A percentile compares a stretch with the other conserved stretches of the same genome.
Conservation (phyloP, 2,329 filamentous ascomycete genomes). For the Tolypocladium guangdongense region DNA sequence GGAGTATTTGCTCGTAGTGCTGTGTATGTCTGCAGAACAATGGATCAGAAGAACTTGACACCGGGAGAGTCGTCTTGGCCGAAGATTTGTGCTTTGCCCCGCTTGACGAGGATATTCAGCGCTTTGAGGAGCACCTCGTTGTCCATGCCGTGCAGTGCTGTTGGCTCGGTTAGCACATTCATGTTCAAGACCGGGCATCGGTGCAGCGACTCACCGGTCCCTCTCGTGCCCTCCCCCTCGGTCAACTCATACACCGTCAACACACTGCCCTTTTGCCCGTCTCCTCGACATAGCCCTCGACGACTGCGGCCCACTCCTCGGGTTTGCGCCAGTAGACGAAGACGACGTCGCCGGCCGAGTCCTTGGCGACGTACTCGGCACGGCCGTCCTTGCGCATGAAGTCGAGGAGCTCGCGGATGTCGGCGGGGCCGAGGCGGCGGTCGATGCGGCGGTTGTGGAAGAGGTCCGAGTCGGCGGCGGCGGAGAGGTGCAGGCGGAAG, state of each 20-base stretch:
- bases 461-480: conserved; percentile 41
- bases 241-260: conserved; percentile 86
- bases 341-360: conserved; percentile 32
- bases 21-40: background rate
- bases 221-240: conserved; percentile 70
- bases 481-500: conserved; percentile 59
- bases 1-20: background rate
- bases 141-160: conserved; percentile 75
- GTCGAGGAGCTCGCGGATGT: conserved; percentile 47
- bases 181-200: too few species aligned
- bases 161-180: background rate
- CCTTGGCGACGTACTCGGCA: conserved; percentile 51
- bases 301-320: conserved; percentile 76
- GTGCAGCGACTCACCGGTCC: conserved; percentile 43
- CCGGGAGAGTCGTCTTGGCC: conserved; percentile 79
- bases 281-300: conserved; percentile 74
- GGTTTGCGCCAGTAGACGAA: conserved; percentile 80
- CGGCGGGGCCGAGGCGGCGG: conserved; percentile 36
- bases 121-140: conserved; percentile 68
- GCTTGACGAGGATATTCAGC: conserved; percentile 72
- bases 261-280: conserved; percentile 82
- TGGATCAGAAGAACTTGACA: conserved; percentile 84
- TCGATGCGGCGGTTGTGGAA: conserved; percentile 47
- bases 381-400: conserved; percentile 48
- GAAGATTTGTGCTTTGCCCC: conserved; percentile 88